phyloP scores from a whole-genome alignment of 768 basidiomycete genomes.

The Amanita exitialis region DNA sequence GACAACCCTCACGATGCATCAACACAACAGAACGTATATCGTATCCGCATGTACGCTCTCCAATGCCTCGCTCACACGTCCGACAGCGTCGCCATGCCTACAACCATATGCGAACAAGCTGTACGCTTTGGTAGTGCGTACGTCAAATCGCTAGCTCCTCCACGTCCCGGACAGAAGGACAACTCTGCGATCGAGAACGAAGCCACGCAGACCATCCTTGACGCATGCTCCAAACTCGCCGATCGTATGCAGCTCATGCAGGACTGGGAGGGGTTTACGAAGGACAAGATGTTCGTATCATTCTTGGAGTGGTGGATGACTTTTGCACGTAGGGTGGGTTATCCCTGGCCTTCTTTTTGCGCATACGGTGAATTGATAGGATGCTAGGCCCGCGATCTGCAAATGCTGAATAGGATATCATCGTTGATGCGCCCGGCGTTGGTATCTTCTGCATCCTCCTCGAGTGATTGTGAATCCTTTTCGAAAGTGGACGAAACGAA shows the following conservation, averaged over 20 bases:
- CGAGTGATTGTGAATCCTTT: background rate
- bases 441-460: background rate
- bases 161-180: background rate
- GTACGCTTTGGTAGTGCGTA: constrained; percentile 39
- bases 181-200: constrained; percentile 18
- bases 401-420: constrained; percentile 26
- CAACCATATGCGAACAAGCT: constrained; percentile 64
- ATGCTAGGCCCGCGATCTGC: constrained; percentile 36
- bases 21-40: constrained; percentile 16
- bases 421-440: background rate
- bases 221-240: constrained; percentile 35
- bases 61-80: constrained; percentile 37
- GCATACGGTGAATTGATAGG: background rate
- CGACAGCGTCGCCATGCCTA: constrained; percentile 34
- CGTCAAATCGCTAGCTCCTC: constrained; percentile 22
- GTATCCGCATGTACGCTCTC: constrained; percentile 33
- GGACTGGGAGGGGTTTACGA: constrained; percentile 29
- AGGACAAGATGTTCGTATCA: constrained; percentile 41
- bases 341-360: background rate
- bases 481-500: background rate
- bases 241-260: constrained; percentile 23
- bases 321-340: constrained; percentile 53
- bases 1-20: background rate
- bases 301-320: constrained; percentile 69
- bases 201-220: constrained; percentile 26